A percentile compares a stretch with the other conserved stretches of the same genome.
Evolutionary conservation across 2,329 filamentous ascomycete genomes (phyloP).

Genomic region (Seiridium unicorne): DNA sequence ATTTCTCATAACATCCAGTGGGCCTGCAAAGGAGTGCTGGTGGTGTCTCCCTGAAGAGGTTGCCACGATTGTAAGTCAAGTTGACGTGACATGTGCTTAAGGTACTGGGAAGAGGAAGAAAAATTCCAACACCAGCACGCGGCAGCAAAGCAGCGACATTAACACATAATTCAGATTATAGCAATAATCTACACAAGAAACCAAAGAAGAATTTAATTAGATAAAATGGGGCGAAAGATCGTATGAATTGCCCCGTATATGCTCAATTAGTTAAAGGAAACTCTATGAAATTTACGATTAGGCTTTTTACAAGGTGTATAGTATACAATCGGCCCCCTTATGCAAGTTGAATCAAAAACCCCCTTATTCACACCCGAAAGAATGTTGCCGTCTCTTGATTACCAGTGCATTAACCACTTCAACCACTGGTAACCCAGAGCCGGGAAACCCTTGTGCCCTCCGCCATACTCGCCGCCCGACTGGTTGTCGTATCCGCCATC

Average conservation of each 20-base stretch:
- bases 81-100: too few species aligned
- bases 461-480: background rate
- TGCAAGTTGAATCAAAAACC: background rate
- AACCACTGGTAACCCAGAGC: background rate
- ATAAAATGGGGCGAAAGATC: background rate
- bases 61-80: too few species aligned
- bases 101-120: too few species aligned
- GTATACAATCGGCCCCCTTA: background rate
- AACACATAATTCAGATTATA: too few species aligned
- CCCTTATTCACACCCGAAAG: background rate
- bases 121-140: too few species aligned
- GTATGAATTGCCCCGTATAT: background rate
- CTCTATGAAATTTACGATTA: background rate
- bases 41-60: too few species aligned
- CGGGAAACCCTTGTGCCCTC: background rate
- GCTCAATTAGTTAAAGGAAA: background rate
- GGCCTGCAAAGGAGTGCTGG: too few species aligned
- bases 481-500: background rate
- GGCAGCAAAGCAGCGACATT: too few species aligned
- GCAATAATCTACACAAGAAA: too few species aligned
- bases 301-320: background rate
- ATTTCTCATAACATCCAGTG: too few species aligned
- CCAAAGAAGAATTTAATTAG: too few species aligned
- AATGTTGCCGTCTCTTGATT: background rate
- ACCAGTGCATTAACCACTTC: slow-evolving; percentile 2